Evolutionary conservation across 495 filamentous ascomycete genomes (phyloP), one percentile per base, ranked within the genome.

Genomic region (Penicillium silybi): DNA sequence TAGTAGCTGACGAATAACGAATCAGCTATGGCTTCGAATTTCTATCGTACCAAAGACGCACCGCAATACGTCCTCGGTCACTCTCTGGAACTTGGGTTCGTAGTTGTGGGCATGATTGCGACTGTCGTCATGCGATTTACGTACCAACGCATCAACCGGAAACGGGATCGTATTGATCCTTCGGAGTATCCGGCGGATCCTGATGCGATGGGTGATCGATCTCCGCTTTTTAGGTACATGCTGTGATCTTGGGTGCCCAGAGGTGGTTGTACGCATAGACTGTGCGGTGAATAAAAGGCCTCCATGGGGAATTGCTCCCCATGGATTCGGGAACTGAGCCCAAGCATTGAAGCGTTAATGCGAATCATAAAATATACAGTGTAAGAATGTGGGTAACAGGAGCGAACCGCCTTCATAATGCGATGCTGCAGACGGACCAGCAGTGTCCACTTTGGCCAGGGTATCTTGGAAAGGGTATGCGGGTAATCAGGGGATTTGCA

Each of bases 31-130:
- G 80, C 86, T 0, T 83, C 82, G 2, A 90, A 91, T 57, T 90
- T 92, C 65, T 92, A 91, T 58, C 81, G 87, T 15, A 54, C 71
- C 5, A 70, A 73, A 20, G 86, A 91, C 54, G 68, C 71, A 6
- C 86, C 86, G 0, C 69, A 78, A 17, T 92, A 85, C 52, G 67
- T 77, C 2, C 76, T 90, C 4, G 88, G 88, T 0, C 87, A 91
- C 62, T 74, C 72, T 4, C 63, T 90, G 22, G 87, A 88, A 52
- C 67, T 92, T 19, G 84, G 65, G 0, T 90, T 91, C 54, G 81
- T 85, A n/a, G 56, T 70, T 0, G 61, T 70, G 4, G 87, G 87
- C 0, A 73, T 87, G 41, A 54, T 85, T 29, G 85, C 85, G 0
- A 70, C 79, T 1, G 37, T 80, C 3, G 59, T 81, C 19, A 60